Conservation (phyloP, 2,329 filamentous ascomycete species). For the Penicillium sp. region DNA sequence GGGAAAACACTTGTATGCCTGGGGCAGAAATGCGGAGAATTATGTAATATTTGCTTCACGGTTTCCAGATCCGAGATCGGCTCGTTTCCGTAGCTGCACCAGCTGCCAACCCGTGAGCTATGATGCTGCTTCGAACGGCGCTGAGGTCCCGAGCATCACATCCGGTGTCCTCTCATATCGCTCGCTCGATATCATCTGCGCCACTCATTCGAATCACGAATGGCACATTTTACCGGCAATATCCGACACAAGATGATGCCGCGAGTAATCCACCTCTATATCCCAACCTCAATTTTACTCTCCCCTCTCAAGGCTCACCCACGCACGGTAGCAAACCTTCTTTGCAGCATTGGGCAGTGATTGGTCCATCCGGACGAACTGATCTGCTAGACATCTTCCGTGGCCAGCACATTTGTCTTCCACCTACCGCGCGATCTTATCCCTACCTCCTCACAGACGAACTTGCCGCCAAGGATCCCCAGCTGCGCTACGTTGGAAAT, state of each 20-base stretch:
- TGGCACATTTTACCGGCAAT: conserved; percentile 79
- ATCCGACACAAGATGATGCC: conserved; percentile 56
- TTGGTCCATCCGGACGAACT: conserved; percentile 79
- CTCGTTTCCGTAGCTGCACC: neutral
- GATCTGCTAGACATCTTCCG: conserved; percentile 77
- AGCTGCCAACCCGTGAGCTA: neutral
- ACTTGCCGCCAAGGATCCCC: conserved; percentile 52
- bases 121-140: conserved; percentile 16
- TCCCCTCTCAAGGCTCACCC: conserved; percentile 54
- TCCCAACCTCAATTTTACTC: conserved; percentile 65
- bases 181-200: conserved; percentile 13
- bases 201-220: conserved; percentile 72
- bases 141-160: conserved; percentile 9
- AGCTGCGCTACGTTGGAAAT: conserved; percentile 59
- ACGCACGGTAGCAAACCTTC: conserved; percentile 16
- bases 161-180: neutral
- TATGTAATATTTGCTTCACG: neutral
- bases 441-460: conserved; percentile 71
- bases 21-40: neutral
- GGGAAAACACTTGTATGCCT: neutral
- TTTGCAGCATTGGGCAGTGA: conserved; percentile 74
- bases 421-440: conserved; percentile 72
- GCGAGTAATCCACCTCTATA: conserved; percentile 68
- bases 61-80: neutral
- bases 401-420: conserved; percentile 73